Evolutionary conservation across 2,329 filamentous ascomycete genomes (phyloP).

Genomic region (Paecilomyces fulvus): DNA sequence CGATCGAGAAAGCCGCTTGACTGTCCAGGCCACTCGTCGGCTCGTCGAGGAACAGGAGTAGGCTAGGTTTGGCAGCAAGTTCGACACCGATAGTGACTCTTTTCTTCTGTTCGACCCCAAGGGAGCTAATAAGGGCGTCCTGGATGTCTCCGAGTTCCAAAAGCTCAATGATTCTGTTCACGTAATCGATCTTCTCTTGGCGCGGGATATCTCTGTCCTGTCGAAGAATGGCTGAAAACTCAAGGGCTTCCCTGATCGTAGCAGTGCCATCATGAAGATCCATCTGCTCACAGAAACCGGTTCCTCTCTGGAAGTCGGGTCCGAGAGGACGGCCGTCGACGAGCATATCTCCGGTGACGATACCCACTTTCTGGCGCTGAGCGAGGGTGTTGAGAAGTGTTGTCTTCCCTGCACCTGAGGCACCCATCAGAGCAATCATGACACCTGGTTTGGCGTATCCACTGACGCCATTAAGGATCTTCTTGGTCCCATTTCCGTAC

Average conservation of each 20-base stretch:
- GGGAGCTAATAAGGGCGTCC: conserved; percentile 56
- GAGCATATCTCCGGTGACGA: conserved; percentile 61
- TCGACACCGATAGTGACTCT: conserved; percentile 66
- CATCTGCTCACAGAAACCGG: conserved; percentile 65
- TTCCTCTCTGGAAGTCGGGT: conserved; percentile 58
- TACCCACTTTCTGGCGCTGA: conserved; percentile 60
- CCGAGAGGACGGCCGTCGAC: conserved; percentile 58
- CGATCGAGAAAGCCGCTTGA: conserved; percentile 60
- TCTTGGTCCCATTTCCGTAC: conserved; percentile 52
- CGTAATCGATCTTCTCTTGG: conserved; percentile 57
- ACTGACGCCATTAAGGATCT: conserved; percentile 59
- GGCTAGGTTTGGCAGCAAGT: conserved; percentile 58
- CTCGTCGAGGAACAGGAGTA: conserved; percentile 64
- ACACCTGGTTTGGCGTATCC: conserved; percentile 74
- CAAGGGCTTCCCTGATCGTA: conserved; percentile 59
- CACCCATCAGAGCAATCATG: conserved; percentile 74
- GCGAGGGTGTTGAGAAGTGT: conserved; percentile 71
- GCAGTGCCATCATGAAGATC: conserved; percentile 62
- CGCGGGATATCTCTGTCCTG: conserved; percentile 48
- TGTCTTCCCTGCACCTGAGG: conserved; percentile 74
- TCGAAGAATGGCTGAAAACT: conserved; percentile 59
- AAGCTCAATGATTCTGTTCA: conserved; percentile 57
- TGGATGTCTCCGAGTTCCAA: conserved; percentile 58
- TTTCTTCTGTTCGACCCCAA: conserved; percentile 64
- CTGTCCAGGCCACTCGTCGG: conserved; percentile 63